phyloP scores from a whole-genome alignment of 2,329 filamentous ascomycete genomes.

The Akanthomyces lecanii region DNA sequence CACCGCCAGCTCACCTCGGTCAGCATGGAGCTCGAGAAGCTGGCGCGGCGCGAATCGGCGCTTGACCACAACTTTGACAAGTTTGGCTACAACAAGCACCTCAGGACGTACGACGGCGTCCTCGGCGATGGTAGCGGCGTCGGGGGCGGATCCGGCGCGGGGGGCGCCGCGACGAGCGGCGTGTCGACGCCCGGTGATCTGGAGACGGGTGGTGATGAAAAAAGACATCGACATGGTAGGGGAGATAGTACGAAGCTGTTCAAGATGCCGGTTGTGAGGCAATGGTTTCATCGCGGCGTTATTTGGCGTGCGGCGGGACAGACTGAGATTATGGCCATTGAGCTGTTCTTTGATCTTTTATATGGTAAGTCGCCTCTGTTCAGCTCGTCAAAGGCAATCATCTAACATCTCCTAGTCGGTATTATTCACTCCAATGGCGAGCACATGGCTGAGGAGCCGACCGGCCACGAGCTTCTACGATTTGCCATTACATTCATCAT shows the following conservation, averaged over 20 bases:
- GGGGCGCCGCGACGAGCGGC: slow-evolving; percentile 20
- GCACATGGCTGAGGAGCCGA: slow-evolving; percentile 52
- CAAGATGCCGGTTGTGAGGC: slow-evolving; percentile 55
- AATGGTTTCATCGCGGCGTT: slow-evolving; percentile 63
- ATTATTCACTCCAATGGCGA: slow-evolving; percentile 63
- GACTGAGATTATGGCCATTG: slow-evolving; percentile 60
- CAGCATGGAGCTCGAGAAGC: slow-evolving; percentile 48
- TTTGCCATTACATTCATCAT: slow-evolving; percentile 60
- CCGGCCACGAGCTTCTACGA: slow-evolving; percentile 50
- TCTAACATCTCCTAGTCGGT: slow-evolving; percentile 38
- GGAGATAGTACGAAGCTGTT: slow-evolving; percentile 51
- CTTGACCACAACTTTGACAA: slow-evolving; percentile 59
- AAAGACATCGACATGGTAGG: slow-evolving; percentile 30
- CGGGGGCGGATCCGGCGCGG: not conserved
- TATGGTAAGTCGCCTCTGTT: slow-evolving; percentile 35
- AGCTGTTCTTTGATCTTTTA: slow-evolving; percentile 61
- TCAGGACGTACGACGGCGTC: slow-evolving; percentile 43
- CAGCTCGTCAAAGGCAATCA: not conserved
- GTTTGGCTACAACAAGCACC: slow-evolving; percentile 57
- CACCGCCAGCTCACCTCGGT: slow-evolving; percentile 49
- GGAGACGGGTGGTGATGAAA: slow-evolving; percentile 26
- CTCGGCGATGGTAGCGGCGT: slow-evolving; percentile 16
- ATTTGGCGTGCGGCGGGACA: slow-evolving; percentile 56
- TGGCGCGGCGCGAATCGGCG: slow-evolving; percentile 50
- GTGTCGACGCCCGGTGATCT: slow-evolving; percentile 18